These are phyloP conservation scores for Spiromastix sp. DNA, from an alignment of 2,329 filamentous ascomycete genomes.

Conservation along the genomic window DNA sequence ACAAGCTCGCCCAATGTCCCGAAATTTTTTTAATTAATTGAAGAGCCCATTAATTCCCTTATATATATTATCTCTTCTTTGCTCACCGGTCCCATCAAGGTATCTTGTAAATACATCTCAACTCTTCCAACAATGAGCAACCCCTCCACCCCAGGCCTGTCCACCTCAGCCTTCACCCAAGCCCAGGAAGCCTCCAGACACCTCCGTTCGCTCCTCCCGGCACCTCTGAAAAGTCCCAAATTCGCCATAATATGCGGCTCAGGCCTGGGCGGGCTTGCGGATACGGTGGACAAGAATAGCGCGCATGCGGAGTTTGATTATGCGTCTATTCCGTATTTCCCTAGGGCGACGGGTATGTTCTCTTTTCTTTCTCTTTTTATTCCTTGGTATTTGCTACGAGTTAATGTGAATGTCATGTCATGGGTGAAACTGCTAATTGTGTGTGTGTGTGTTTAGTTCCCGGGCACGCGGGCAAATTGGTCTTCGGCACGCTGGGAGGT, in stretches of 20 bases:
- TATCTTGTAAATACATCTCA: too few species aligned
- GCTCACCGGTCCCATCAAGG: too few species aligned
- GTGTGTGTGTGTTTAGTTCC: constrained; percentile 35
- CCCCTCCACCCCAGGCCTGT: constrained; percentile 7
- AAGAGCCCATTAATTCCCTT: too few species aligned
- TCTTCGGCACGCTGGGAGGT: constrained; percentile 50
- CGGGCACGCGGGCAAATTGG: constrained; percentile 55
- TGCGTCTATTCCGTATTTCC: constrained; percentile 51
- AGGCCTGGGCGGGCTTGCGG: constrained; percentile 50
- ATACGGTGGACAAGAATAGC: constrained; percentile 30
- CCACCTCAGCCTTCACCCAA: too few species aligned
- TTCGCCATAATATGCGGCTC: constrained; percentile 57
- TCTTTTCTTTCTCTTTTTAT: neutral
- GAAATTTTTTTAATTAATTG: too few species aligned
- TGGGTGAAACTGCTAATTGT: neutral
- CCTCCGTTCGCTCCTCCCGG: constrained; percentile 41
- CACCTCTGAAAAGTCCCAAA: constrained; percentile 40
- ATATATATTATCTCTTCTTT: too few species aligned
- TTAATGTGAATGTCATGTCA: neutral
- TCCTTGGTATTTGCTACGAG: too few species aligned
- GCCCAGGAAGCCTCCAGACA: constrained; percentile 41
- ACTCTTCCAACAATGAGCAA: constrained; percentile 9
- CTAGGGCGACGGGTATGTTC: constrained; percentile 46
- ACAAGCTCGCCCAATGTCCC: too few species aligned
- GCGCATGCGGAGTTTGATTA: constrained; percentile 47